phyloP scores from a whole-genome alignment of 345 rosid genomes.

The Populus ilicifolia region DNA sequence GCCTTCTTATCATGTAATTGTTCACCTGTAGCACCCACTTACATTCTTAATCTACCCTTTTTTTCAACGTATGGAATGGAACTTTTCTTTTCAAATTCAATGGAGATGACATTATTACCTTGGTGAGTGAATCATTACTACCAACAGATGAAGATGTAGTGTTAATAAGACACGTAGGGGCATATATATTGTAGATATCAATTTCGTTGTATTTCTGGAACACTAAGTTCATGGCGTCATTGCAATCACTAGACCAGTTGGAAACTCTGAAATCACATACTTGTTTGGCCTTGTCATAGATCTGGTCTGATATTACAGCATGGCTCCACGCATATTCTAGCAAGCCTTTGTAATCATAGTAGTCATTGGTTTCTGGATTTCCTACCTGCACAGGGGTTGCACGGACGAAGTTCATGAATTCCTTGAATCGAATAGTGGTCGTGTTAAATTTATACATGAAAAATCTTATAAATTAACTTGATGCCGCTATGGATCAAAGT shows the following conservation, averaged over 20 bases:
- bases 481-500: too few species aligned
- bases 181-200: slow-evolving; percentile 58
- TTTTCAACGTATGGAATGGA: too few species aligned
- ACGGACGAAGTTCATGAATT: not conserved
- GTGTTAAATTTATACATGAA: too few species aligned
- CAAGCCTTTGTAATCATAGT: slow-evolving; percentile 39
- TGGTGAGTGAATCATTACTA: not conserved
- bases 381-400: slow-evolving; percentile 40
- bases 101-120: not conserved
- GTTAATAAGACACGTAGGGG: slow-evolving; percentile 41
- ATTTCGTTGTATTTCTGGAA: slow-evolving; percentile 42
- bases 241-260: slow-evolving; percentile 42
- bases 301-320: slow-evolving; percentile 47
- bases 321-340: slow-evolving; percentile 72
- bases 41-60: too few species aligned
- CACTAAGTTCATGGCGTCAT: slow-evolving; percentile 28
- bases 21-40: slow-evolving; percentile 1
- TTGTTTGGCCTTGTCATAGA: slow-evolving; percentile 31
- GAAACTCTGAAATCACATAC: slow-evolving; percentile 45
- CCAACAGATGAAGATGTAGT: slow-evolving; percentile 17
- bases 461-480: too few species aligned
- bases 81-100: too few species aligned
- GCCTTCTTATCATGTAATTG: slow-evolving; percentile 24
- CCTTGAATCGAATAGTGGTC: not conserved
- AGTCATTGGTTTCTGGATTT: slow-evolving; percentile 49